phyloP scores from a whole-genome alignment of 495 filamentous ascomycete genomes.

The Daldinia decipiens region DNA sequence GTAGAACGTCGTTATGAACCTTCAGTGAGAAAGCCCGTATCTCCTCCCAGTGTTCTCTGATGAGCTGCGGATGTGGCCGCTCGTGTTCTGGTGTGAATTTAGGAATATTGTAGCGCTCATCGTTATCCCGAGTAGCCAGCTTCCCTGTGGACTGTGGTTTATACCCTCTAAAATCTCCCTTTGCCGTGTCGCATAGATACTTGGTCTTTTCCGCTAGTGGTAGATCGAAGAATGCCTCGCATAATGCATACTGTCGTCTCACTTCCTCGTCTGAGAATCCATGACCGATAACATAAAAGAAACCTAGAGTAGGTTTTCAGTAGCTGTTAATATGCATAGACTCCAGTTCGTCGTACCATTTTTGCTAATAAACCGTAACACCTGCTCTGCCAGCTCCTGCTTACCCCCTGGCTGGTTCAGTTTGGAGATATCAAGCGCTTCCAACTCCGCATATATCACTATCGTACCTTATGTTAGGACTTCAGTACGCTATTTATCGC shows the following conservation, averaged over 20 bases:
- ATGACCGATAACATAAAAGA: constrained; percentile 67
- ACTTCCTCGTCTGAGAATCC: constrained; percentile 66
- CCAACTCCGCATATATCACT: constrained; percentile 52
- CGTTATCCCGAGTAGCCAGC: constrained; percentile 58
- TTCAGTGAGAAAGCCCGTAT: constrained; percentile 61
- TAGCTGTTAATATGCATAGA: background rate
- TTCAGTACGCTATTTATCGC: background rate
- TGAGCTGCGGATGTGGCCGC: constrained; percentile 55
- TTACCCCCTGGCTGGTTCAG: constrained; percentile 63
- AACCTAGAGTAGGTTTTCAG: constrained; percentile 43
- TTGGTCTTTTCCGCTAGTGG: constrained; percentile 65
- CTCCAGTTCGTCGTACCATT: constrained; percentile 37
- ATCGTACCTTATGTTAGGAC: background rate
- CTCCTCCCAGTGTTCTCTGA: constrained; percentile 51
- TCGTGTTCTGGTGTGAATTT: constrained; percentile 62
- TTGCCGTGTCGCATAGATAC: constrained; percentile 58
- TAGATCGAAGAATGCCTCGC: constrained; percentile 63
- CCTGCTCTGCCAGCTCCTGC: constrained; percentile 61
- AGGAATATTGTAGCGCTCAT: constrained; percentile 66
- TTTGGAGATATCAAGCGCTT: constrained; percentile 62
- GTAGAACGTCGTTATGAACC: constrained; percentile 59
- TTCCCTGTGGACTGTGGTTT: constrained; percentile 49
- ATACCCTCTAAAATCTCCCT: constrained; percentile 60
- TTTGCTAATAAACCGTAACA: constrained; percentile 51
- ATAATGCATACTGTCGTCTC: constrained; percentile 65